Percentiles rank a stretch among this genome's conserved stretches.
Evolutionary conservation across 2,329 filamentous ascomycete species (phyloP).

Genomic region (Apiospora sp.): DNA sequence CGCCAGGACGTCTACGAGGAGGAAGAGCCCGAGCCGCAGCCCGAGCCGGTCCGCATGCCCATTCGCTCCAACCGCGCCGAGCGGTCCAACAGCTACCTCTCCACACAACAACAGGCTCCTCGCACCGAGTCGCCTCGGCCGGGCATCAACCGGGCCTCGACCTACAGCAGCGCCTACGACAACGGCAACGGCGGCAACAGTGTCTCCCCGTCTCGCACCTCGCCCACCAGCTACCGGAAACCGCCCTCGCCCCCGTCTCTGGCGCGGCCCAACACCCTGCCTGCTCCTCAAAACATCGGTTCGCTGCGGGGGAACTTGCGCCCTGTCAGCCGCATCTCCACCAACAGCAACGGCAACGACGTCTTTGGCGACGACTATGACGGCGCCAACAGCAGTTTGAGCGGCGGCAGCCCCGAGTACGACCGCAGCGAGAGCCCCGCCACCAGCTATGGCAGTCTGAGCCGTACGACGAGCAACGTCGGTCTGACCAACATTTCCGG

Average conservation of each 20-base stretch:
- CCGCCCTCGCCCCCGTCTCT: slow-evolving; percentile 34
- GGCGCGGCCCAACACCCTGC: slow-evolving; percentile 32
- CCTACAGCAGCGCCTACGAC: slow-evolving; percentile 34
- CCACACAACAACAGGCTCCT: slow-evolving; percentile 27
- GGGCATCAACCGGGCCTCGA: slow-evolving; percentile 38
- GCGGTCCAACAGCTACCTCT: slow-evolving; percentile 32
- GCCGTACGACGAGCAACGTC: slow-evolving; percentile 50
- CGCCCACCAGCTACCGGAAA: slow-evolving; percentile 38
- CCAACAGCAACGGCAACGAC: slow-evolving; percentile 45
- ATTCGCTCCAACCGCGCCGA: slow-evolving; percentile 50
- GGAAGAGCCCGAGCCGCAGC: slow-evolving; percentile 36
- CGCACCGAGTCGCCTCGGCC: slow-evolving; percentile 40
- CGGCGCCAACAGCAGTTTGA: slow-evolving; percentile 49
- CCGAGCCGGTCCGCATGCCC: slow-evolving; percentile 49
- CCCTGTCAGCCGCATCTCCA: slow-evolving; percentile 54
- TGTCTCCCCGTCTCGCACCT: slow-evolving; percentile 27
- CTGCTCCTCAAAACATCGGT: slow-evolving; percentile 42
- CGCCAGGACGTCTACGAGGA: slow-evolving; percentile 46
- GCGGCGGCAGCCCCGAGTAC: slow-evolving; percentile 60
- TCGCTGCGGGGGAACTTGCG: slow-evolving; percentile 53
- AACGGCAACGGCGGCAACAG: slow-evolving; percentile 21
- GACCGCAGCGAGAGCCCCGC: slow-evolving; percentile 63
- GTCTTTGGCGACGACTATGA: slow-evolving; percentile 60
- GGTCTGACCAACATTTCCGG: slow-evolving; percentile 31
- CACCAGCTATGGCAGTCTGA: slow-evolving; percentile 64